These are phyloP conservation scores for Vaccinium darrowii DNA, from an alignment of 148 eudicot species.

Conservation along the genomic window DNA sequence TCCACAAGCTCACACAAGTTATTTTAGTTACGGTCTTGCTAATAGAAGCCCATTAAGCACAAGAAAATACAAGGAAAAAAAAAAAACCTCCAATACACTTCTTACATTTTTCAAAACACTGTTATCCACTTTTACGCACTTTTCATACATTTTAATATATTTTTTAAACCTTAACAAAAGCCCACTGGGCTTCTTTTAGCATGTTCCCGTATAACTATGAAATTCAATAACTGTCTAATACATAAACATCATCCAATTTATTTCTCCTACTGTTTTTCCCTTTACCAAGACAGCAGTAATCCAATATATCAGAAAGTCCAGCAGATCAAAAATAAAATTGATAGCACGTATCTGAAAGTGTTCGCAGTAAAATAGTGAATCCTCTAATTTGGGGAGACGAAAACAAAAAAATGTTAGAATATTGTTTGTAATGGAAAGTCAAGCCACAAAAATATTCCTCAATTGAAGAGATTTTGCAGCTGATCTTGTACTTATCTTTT, in stretches of 20 bases:
- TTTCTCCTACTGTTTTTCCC: background rate
- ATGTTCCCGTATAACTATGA: too few relatives aligned
- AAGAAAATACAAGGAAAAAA: too few relatives aligned
- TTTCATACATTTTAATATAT: too few relatives aligned
- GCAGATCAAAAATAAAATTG: background rate
- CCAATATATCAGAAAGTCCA: background rate
- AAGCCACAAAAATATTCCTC: background rate
- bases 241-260: background rate
- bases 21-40: too few relatives aligned
- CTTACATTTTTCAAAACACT: too few relatives aligned
- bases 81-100: too few relatives aligned
- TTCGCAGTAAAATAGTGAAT: background rate
- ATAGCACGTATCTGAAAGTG: background rate
- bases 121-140: too few relatives aligned
- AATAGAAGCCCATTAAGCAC: too few relatives aligned
- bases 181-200: too few relatives aligned
- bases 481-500: background rate
- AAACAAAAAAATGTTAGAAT: background rate
- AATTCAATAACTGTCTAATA: too few relatives aligned
- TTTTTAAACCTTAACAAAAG: too few relatives aligned
- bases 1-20: background rate
- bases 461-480: constrained; percentile 1
- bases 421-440: background rate
- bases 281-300: background rate
- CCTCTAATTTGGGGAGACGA: background rate